phyloP scores from a whole-genome alignment of 1,284 basidiomycete genomes.

The Filobasidium uniguttulatum region DNA sequence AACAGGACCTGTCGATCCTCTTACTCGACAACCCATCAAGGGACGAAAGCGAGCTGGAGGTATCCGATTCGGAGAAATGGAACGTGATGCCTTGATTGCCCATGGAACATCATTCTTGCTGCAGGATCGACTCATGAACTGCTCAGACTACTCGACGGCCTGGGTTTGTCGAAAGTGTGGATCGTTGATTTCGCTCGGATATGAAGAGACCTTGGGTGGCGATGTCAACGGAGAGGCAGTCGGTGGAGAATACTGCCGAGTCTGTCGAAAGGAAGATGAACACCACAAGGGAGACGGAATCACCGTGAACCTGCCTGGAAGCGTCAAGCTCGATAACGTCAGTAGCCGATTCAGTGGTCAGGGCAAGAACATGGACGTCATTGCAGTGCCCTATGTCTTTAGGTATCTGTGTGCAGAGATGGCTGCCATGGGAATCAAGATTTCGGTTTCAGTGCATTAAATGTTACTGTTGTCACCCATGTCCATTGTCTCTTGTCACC shows the following conservation, averaged over 20 bases:
- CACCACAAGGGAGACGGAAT: slow-evolving; percentile 35
- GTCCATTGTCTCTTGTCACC: too few species aligned
- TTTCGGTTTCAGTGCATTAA: slow-evolving; percentile 29
- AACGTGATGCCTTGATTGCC: slow-evolving; percentile 93
- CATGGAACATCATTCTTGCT: slow-evolving; percentile 97
- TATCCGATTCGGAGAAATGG: slow-evolving; percentile 99
- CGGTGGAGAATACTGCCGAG: slow-evolving; percentile 72
- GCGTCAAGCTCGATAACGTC: slow-evolving; percentile 20
- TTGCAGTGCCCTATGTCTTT: slow-evolving; percentile 93
- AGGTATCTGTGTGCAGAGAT: slow-evolving; percentile 53
- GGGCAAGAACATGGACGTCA: slow-evolving; percentile 70
- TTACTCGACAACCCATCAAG: slow-evolving; percentile 97
- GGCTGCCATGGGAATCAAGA: slow-evolving; percentile 45
- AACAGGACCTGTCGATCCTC: slow-evolving; percentile 86
- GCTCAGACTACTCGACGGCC: slow-evolving; percentile 96
- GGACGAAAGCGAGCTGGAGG: slow-evolving; percentile 96
- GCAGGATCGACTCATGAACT: slow-evolving; percentile 98
- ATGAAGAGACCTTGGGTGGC: slow-evolving; percentile 59
- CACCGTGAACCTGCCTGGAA: slow-evolving; percentile 35
- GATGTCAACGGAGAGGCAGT: slow-evolving; percentile 42
- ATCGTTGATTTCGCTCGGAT: slow-evolving; percentile 85
- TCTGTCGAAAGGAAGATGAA: slow-evolving; percentile 62
- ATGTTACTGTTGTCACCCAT: too few species aligned
- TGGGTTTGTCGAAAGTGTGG: slow-evolving; percentile 97
- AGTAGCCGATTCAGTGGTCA: slow-evolving; percentile 8